Conservation (phyloP, 2,329 filamentous ascomycete species). For the Rugonectria rugulosa region DNA sequence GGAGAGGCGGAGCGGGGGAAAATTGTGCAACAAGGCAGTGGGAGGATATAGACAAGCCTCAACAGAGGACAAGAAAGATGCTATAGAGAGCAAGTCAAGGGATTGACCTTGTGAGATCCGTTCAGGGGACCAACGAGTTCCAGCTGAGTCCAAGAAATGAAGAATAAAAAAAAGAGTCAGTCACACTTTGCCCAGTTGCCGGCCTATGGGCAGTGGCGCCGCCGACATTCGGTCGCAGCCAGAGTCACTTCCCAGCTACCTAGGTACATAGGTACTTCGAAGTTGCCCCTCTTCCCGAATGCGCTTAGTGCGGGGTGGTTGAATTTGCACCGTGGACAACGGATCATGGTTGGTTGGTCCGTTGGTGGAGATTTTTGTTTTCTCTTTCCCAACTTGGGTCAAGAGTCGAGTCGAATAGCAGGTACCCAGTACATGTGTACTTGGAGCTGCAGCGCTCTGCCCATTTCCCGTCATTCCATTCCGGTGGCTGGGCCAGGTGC, state of each 20-base stretch:
- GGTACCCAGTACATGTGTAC: background rate
- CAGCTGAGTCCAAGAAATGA: constrained; percentile 6
- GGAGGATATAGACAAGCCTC: background rate
- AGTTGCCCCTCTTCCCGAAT: constrained; percentile 34
- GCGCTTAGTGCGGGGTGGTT: constrained; percentile 41
- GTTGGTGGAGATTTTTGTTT: no score
- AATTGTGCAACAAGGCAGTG: constrained; percentile 1
- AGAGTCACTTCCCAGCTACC: background rate
- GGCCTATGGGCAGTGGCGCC: constrained; percentile 12
- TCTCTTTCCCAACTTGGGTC: no score
- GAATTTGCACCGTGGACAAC: constrained; percentile 3
- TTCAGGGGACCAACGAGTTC: background rate
- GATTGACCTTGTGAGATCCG: background rate
- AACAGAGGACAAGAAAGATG: background rate
- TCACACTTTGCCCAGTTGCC: background rate
- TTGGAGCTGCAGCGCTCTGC: background rate
- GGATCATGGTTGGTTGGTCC: constrained; percentile 2
- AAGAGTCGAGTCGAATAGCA: no score
- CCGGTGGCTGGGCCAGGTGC: background rate
- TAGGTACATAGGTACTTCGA: background rate
- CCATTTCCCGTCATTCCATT: background rate
- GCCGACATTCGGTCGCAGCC: constrained; percentile 27
- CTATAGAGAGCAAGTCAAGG: background rate
- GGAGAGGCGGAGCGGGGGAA: constrained; percentile 1
- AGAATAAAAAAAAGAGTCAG: constrained; percentile 13